phyloP scores from a whole-genome alignment of 2,329 filamentous ascomycete genomes.

The Aspergillus melleus region DNA sequence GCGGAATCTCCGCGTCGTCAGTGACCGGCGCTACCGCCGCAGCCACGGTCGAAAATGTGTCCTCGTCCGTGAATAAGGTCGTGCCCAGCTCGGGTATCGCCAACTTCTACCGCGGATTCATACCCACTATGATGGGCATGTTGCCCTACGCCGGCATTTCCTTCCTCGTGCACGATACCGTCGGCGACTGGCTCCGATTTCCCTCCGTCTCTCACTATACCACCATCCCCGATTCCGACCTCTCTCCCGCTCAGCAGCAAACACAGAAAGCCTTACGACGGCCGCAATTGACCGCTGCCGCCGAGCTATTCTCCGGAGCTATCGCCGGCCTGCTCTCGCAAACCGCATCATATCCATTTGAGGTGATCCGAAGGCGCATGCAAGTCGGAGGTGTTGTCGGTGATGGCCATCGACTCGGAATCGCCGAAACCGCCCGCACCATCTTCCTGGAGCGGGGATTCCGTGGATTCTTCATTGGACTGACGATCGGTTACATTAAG shows the following conservation, averaged over 20 bases:
- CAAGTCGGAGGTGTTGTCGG: constrained; percentile 94
- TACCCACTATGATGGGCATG: constrained; percentile 89
- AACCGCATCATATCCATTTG: constrained; percentile 88
- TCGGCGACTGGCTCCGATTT: constrained; percentile 77
- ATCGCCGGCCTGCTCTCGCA: constrained; percentile 86
- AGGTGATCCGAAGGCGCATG: constrained; percentile 90
- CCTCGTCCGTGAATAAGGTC: constrained; percentile 48
- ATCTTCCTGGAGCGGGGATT: constrained; percentile 76
- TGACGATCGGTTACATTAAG: constrained; percentile 95
- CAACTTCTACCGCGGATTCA: constrained; percentile 96
- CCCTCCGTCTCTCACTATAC: constrained; percentile 70
- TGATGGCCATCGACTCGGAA: constrained; percentile 75
- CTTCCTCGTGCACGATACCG: constrained; percentile 91
- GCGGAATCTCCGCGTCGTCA: constrained; percentile 40
- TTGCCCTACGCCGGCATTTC: constrained; percentile 93
- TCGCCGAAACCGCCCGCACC: constrained; percentile 73
- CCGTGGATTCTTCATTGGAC: constrained; percentile 84
- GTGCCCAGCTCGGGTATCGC: constrained; percentile 67
- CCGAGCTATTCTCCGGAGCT: constrained; percentile 81
- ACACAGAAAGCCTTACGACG: constrained; percentile 56
- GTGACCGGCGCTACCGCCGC: constrained; percentile 40
- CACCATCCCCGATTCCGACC: constrained; percentile 63
- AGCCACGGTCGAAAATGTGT: constrained; percentile 36
- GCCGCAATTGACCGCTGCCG: constrained; percentile 75
- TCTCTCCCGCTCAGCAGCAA: constrained; percentile 26